Evolutionary conservation across 2,329 filamentous ascomycete genomes (phyloP), one percentile per base, ranked within the genome.

Genomic region (Rhinocladiella similis): DNA sequence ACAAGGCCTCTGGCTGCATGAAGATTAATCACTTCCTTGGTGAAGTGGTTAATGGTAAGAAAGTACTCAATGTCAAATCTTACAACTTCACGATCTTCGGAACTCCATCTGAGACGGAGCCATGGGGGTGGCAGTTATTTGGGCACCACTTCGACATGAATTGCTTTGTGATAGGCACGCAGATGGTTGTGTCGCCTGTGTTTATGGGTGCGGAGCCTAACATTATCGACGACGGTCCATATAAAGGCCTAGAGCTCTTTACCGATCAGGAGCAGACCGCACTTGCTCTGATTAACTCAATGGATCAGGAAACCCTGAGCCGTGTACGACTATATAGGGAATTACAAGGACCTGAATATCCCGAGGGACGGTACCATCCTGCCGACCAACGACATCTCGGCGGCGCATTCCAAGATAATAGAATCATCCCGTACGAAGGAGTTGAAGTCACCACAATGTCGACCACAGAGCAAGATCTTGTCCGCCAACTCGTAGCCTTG

Each of bases 391-490:
- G 56, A 3, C 50, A 58, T 16, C 46, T 58, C 2, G 50, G 51
- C 38, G 56, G 56, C 9, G 56, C 56, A 19, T 58, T 50, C 39
- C 56, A 51, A 20, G 56, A 58, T 29, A 58, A 92, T 69, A 80
- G 88, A 7, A 72, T 88, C 10, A 85, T 92, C 1, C 89, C 89
- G 0, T 89, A 85, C 66, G 84, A 91, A 71, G 89, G 89, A 0
- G 70, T 89, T 2, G 66, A 76, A 0, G 83, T 85, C 0, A 74
- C 77, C 0, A 69, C 75, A 47, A 29, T 57, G 5, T 68, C 70
- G 0, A 1, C 68, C 0, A 67, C 68, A 1, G 82, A 88, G 65
- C 79, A 82, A 60, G 68, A 72, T 0, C 69, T 83, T 3, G 71
- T 90, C 10, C 70, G 81, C 1, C 73, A 70, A 0, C 85, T 91